phyloP scores from a whole-genome alignment of 176 grass and related monocot species.

The Hordeum vulgare region MorexV3_pseudomolecules_assembly NC_058522.1:487006725-487007224 shows the following conservation, averaged over 20 bases:
- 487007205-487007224: neutral
- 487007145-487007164: neutral
- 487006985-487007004: conserved; percentile 88
- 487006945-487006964: conserved; percentile 65
- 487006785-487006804: conserved; percentile 92
- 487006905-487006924: neutral
- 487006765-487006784: conserved; percentile 91
- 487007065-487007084: conserved; percentile 37
- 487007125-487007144: neutral
- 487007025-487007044: conserved; percentile 78
- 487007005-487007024: conserved; percentile 72
- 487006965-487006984: conserved; percentile 63
- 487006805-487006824: conserved; percentile 51
- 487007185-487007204: neutral
- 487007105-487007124: neutral
- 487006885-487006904: neutral
- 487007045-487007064: conserved; percentile 79
- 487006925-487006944: conserved; percentile 90
- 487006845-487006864: conserved; percentile 17
- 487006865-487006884: neutral
- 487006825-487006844: conserved; percentile 76
- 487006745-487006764: conserved; percentile 90
- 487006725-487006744: conserved; percentile 54
- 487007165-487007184: neutral
- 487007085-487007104: neutral